These are phyloP conservation scores for Yamadazyma tumulicola DNA, from an alignment of 805 yeast genomes.

Conservation along the genomic window DNA sequence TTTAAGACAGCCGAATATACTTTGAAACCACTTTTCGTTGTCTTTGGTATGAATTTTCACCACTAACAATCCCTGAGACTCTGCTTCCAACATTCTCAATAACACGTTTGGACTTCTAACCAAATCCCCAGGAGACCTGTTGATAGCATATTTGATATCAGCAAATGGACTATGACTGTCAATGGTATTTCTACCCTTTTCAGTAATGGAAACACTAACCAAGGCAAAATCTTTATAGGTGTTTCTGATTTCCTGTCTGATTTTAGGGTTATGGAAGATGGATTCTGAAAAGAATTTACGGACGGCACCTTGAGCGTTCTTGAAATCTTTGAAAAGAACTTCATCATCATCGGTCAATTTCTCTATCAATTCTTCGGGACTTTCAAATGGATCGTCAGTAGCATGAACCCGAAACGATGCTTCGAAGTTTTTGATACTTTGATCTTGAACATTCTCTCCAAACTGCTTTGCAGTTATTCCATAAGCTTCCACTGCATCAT, in stretches of 20 bases:
- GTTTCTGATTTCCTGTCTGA: conserved; percentile 66
- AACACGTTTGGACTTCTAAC: conserved; percentile 73
- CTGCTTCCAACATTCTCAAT: conserved; percentile 90
- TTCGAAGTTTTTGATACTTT: conserved; percentile 46
- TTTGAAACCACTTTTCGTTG: conserved; percentile 38
- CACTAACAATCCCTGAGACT: conserved; percentile 66
- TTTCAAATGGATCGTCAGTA: conserved; percentile 61
- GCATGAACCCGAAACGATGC: conserved; percentile 58
- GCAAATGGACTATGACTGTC: conserved; percentile 78
- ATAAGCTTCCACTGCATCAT: conserved; percentile 61
- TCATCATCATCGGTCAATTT: conserved; percentile 42
- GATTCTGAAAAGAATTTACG: conserved; percentile 76
- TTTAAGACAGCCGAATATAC: conserved; percentile 47
- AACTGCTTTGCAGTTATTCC: conserved; percentile 79
- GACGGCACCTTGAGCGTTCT: conserved; percentile 68
- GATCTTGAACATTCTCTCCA: conserved; percentile 73
- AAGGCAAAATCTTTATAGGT: conserved; percentile 62
- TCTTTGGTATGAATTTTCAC: conserved; percentile 57
- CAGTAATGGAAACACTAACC: conserved; percentile 74
- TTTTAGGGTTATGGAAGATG: conserved; percentile 72
- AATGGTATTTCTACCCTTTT: conserved; percentile 66
- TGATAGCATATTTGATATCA: conserved; percentile 86
- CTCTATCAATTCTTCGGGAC: conserved; percentile 61
- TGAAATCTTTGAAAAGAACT: conserved; percentile 52
- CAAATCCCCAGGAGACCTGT: conserved; percentile 75